Evolutionary conservation across 768 basidiomycete genomes (phyloP).

Genomic region (Filobasidium floriforme): DNA sequence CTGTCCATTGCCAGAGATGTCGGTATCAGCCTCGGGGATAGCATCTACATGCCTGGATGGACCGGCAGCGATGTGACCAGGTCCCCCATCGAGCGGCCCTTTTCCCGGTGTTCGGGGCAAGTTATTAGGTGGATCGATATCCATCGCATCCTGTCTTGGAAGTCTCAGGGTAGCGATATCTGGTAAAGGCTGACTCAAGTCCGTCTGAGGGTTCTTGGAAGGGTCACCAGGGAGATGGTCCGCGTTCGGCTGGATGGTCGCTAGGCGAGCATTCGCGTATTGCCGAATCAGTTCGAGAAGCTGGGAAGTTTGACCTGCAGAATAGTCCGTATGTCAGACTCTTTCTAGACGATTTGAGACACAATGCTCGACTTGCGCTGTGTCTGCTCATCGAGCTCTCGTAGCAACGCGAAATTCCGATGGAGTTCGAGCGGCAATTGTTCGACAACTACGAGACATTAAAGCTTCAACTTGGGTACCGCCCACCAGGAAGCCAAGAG

Average conservation of each 20-base stretch:
- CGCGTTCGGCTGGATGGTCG: not conserved
- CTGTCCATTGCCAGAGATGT: not conserved
- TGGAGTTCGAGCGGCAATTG: constrained; percentile 45
- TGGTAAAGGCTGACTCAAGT: too few relatives aligned
- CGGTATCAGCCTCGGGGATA: not conserved
- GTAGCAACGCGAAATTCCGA: constrained; percentile 42
- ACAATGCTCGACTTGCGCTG: constrained; percentile 12
- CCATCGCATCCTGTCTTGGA: too few relatives aligned
- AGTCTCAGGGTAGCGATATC: too few relatives aligned
- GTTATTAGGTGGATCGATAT: too few relatives aligned
- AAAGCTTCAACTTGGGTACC: not conserved
- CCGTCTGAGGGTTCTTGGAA: too few relatives aligned
- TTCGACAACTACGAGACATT: constrained; percentile 33
- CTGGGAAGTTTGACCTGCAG: constrained; percentile 31
- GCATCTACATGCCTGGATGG: constrained; percentile 4
- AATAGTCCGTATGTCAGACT: not conserved
- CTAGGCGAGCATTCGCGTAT: constrained; percentile 22
- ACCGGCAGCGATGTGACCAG: not conserved
- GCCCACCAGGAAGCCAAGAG: too few relatives aligned
- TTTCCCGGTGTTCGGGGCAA: too few relatives aligned
- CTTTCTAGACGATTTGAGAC: not conserved
- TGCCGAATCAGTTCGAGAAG: constrained; percentile 31
- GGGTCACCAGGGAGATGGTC: too few relatives aligned
- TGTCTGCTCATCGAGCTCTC: constrained; percentile 43
- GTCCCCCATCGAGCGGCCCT: not conserved